phyloP scores from a whole-genome alignment of 1,284 basidiomycete species.

The Trametes pubescens region DNA sequence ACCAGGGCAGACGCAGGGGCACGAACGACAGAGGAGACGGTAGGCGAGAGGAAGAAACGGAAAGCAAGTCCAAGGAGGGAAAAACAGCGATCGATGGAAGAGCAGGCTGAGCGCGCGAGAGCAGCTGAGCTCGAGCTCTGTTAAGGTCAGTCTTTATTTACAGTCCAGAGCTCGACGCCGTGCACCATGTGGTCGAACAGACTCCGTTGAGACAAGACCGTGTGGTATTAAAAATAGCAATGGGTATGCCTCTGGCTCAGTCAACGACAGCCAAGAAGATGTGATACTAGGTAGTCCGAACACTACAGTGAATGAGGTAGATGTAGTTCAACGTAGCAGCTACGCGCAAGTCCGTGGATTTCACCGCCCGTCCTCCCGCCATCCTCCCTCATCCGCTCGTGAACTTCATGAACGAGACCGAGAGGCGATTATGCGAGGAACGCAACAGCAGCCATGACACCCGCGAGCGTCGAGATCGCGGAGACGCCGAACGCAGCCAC shows the following conservation, averaged over 20 bases:
- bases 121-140: too few species aligned
- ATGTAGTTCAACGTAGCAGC: slow-evolving; percentile 16
- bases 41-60: too few species aligned
- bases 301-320: slow-evolving; percentile 24
- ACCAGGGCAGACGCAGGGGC: too few species aligned
- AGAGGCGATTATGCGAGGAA: slow-evolving; percentile 39
- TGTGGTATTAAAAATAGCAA: slow-evolving; percentile 33
- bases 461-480: slow-evolving; percentile 47
- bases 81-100: too few species aligned
- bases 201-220: too few species aligned
- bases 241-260: slow-evolving; percentile 24
- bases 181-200: too few species aligned
- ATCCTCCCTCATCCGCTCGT: slow-evolving; percentile 15
- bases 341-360: slow-evolving; percentile 15
- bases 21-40: too few species aligned
- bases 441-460: slow-evolving; percentile 53
- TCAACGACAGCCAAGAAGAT: slow-evolving; percentile 12
- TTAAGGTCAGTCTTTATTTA: too few species aligned
- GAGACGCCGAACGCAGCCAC: slow-evolving; percentile 49
- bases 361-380: slow-evolving; percentile 9
- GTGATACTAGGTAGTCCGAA: slow-evolving; percentile 28
- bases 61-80: too few species aligned
- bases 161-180: too few species aligned
- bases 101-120: too few species aligned
- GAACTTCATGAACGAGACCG: slow-evolving; percentile 4